Conservation (phyloP, 1,284 basidiomycete genomes). For the Cryptococcus sp. region DNA sequence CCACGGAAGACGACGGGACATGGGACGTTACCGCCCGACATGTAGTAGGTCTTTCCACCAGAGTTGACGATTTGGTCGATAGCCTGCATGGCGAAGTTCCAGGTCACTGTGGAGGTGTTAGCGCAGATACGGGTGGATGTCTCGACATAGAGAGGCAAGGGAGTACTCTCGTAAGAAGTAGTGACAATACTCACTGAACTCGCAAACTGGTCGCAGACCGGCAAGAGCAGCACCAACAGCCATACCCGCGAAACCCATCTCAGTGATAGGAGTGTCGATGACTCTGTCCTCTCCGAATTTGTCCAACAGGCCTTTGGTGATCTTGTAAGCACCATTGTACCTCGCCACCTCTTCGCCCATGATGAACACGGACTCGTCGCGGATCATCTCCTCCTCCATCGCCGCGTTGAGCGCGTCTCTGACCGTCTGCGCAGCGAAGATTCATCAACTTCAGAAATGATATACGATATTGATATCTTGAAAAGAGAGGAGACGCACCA, state of each 20-base stretch:
- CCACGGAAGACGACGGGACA: constrained; percentile 99
- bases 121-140: constrained; percentile 4
- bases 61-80: constrained; percentile 99
- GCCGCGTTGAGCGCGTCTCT: constrained; percentile 96
- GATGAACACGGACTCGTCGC: constrained; percentile 93
- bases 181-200: constrained; percentile 72
- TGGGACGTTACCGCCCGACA: constrained; percentile 97
- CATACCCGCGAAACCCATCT: constrained; percentile 97
- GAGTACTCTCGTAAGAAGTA: not conserved
- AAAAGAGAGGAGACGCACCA: constrained; percentile 37
- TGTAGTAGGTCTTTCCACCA: constrained; percentile 99
- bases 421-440: constrained; percentile 70
- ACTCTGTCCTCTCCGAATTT: constrained; percentile 99
- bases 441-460: constrained; percentile 3
- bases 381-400: constrained; percentile 99
- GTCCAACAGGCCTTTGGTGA: constrained; percentile 97
- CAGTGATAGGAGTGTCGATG: constrained; percentile 96
- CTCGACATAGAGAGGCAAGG: constrained; percentile 61
- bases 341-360: constrained; percentile 98
- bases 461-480: not conserved
- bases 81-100: constrained; percentile 62
- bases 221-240: constrained; percentile 93
- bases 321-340: constrained; percentile 99
- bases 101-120: constrained; percentile 42
- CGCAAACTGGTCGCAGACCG: constrained; percentile 94